Evolutionary conservation across 2,329 filamentous ascomycete genomes (phyloP).

Genomic region (Pyrenochaeta sp.): DNA sequence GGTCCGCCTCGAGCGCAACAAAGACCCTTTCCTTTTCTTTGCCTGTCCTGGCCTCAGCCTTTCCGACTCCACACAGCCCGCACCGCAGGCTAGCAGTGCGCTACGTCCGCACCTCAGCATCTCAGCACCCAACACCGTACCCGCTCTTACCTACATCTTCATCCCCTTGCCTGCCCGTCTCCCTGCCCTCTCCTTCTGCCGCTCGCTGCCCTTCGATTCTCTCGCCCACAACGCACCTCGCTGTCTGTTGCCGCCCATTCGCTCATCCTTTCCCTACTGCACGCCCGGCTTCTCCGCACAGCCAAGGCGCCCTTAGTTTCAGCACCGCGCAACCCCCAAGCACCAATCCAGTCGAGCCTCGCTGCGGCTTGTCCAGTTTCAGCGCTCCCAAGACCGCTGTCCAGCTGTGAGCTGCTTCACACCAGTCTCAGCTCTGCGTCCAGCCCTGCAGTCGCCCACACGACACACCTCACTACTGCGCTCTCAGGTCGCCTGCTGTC

Average conservation of each 20-base stretch:
- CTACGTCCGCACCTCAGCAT: conserved; percentile 17
- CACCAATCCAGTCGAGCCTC: conserved; percentile 18
- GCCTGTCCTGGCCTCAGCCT: too few relatives aligned
- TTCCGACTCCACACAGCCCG: conserved; percentile 21
- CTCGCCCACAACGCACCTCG: background rate
- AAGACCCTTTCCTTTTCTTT: background rate
- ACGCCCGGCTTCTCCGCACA: conserved; percentile 28
- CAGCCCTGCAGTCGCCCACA: conserved; percentile 26
- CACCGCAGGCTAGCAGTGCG: conserved; percentile 11
- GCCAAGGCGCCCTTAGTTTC: conserved; percentile 34
- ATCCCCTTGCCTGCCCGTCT: background rate
- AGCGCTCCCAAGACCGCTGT: conserved; percentile 15
- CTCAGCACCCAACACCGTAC: conserved; percentile 6
- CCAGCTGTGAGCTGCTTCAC: conserved; percentile 26
- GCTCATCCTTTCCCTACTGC: conserved; percentile 4
- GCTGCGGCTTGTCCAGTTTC: conserved; percentile 24
- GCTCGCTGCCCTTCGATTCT: conserved; percentile 4
- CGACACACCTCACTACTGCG: conserved; percentile 16
- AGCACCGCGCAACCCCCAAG: conserved; percentile 24
- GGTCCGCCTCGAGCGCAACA: background rate
- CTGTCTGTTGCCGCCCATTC: background rate
- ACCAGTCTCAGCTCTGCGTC: conserved; percentile 39
- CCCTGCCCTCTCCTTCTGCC: conserved; percentile 4
- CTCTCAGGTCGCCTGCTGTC: conserved; percentile 19
- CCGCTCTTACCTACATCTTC: background rate